A percentile compares a stretch with the other conserved stretches of the same genome.
Conservation (phyloP, 495 filamentous ascomycete genomes). For the Penicillium salamii region DNA sequence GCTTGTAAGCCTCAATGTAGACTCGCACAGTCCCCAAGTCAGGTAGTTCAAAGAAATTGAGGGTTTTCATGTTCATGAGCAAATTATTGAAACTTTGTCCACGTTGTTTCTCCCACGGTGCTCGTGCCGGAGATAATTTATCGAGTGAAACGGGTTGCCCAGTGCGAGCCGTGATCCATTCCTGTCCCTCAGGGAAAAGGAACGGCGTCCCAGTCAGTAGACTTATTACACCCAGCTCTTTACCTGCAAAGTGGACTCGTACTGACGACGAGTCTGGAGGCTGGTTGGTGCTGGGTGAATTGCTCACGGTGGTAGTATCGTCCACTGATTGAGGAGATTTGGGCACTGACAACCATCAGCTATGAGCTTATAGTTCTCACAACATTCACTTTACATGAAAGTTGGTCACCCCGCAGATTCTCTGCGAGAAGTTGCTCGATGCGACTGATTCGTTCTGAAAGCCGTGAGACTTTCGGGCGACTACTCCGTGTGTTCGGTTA, state of each 20-base stretch:
- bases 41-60: constrained; percentile 29
- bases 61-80: constrained; percentile 20
- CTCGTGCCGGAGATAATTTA: constrained; percentile 28
- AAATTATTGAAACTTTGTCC: constrained; percentile 23
- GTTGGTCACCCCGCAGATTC: constrained; percentile 22
- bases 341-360: constrained; percentile 5
- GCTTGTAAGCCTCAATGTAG: constrained; percentile 26
- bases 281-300: constrained; percentile 18
- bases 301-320: constrained; percentile 13
- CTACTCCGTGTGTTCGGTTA: constrained; percentile 12
- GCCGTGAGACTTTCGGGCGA: constrained; percentile 23
- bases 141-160: constrained; percentile 40
- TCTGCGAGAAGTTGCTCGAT: constrained; percentile 40
- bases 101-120: constrained; percentile 36
- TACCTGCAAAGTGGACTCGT: constrained; percentile 49
- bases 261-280: constrained; percentile 28
- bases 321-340: constrained; percentile 8
- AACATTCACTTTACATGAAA: constrained; percentile 22
- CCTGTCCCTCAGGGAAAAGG: constrained; percentile 41
- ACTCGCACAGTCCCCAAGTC: constrained; percentile 16
- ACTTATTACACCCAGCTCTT: constrained; percentile 45
- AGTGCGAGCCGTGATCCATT: constrained; percentile 46
- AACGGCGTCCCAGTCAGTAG: constrained; percentile 46
- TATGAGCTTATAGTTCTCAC: neutral
- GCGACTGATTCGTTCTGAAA: constrained; percentile 40